Conservation (phyloP, 768 basidiomycete genomes). For the Suillus cothurnatus region DNA sequence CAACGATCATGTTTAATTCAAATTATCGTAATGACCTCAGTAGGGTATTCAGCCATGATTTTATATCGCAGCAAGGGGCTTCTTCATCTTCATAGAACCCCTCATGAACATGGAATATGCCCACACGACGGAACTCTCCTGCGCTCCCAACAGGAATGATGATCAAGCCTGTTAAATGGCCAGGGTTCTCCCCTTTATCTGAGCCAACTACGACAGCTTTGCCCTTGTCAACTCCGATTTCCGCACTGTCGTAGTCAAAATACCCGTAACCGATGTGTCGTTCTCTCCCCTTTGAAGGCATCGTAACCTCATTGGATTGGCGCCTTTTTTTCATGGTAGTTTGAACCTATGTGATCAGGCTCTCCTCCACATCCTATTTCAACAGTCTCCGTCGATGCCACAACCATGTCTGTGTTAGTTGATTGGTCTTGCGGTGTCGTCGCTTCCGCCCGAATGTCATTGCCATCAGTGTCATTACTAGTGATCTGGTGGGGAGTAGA, state of each 20-base stretch:
- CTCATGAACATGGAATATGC: neutral
- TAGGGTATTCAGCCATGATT: neutral
- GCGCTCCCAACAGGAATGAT: neutral
- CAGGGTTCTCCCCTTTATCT: neutral
- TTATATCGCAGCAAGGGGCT: conserved; percentile 4
- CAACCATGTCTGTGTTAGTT: neutral
- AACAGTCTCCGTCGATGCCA: neutral
- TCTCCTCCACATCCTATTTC: neutral
- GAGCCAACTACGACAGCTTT: conserved; percentile 5
- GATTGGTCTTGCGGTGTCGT: neutral
- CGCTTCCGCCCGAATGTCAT: neutral
- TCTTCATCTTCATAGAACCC: conserved; percentile 5
- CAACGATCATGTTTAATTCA: neutral
- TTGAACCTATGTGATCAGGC: neutral
- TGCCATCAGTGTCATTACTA: neutral
- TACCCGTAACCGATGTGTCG: conserved; percentile 7
- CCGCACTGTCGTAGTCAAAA: conserved; percentile 3
- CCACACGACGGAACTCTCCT: conserved; percentile 5
- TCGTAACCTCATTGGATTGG: neutral
- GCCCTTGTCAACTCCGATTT: neutral
- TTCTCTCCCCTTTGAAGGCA: neutral
- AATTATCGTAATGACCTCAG: neutral
- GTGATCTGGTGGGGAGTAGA: no score
- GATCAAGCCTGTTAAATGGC: neutral
- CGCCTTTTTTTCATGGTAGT: neutral